Conservation (phyloP, 1,284 basidiomycete species). For the Moesziomyces globuligerus region DNA sequence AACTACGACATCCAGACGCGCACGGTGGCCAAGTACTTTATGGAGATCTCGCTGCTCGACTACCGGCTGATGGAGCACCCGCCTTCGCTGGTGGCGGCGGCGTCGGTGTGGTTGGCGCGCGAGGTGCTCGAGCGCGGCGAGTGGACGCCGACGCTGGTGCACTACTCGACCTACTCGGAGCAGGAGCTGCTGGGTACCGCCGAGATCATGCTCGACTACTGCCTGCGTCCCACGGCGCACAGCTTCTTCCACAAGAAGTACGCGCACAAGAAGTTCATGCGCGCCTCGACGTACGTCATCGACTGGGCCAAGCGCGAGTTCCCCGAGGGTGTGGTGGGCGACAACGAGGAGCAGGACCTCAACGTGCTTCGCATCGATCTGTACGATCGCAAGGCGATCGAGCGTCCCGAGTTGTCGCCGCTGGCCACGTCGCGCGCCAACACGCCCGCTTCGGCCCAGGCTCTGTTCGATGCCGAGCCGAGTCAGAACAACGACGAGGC, state of each 20-base stretch:
- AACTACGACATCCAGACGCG: conserved; percentile 81
- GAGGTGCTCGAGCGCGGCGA: conserved; percentile 82
- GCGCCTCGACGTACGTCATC: conserved; percentile 60
- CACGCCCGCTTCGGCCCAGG: conserved; percentile 19
- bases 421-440: conserved; percentile 29
- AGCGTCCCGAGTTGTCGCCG: conserved; percentile 47
- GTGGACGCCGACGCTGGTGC: conserved; percentile 85
- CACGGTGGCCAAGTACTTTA: conserved; percentile 81
- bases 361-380: conserved; percentile 58
- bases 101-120: conserved; percentile 89
- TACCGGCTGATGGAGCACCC: conserved; percentile 82
- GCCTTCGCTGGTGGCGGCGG: conserved; percentile 87
- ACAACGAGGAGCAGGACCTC: conserved; percentile 43
- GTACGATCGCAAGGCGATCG: conserved; percentile 47
- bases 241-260: conserved; percentile 66
- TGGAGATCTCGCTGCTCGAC: conserved; percentile 90
- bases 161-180: conserved; percentile 91
- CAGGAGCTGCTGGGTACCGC: conserved; percentile 84
- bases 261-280: conserved; percentile 66
- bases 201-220: conserved; percentile 90
- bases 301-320: conserved; percentile 63
- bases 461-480: conserved; percentile 28
- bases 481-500: conserved; percentile 18
- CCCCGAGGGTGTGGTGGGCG: conserved; percentile 55
- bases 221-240: conserved; percentile 59